Base-by-base conservation (phyloP, 108 stramenopile species). In the Cyclotella atomus region DNA sequence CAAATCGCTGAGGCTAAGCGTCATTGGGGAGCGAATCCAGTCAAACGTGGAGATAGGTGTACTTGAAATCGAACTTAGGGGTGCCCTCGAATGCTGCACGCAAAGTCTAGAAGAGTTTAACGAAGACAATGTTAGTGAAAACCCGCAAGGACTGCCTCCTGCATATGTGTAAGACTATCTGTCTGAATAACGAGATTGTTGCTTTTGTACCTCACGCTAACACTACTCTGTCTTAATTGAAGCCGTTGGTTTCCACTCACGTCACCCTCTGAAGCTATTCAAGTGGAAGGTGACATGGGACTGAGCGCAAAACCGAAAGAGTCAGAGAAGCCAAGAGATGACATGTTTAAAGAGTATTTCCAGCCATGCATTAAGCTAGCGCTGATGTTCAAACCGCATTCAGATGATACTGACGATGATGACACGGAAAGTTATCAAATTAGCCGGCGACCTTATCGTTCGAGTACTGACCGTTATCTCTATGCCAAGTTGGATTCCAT, bases 191-290 rank as follows among this genome's bases (percentile, higher is more conserved):
- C n/a, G n/a, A 2, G 9, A 29, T 59, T 59, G 20, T 3, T 59
- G 20, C 52, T 23, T 52, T n/a, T 20, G 19, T 52, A n/a, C n/a
- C n/a, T 23, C 10, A 52, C 10, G 24, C 52, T 3, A 52, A 23
- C 1, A 23, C 21, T 9, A 2, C 52, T 52, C 15, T 30, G 29
- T 28, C 29, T 30, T 4, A 10, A 30, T 10, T 32, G n/a, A 14
- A 60, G 71, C 33, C 77, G 90, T 34, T 95, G 94, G 94, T 95
- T 95, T 66, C 94, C 94, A 8, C 66, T 95, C 44, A 77, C 67
- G 56, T 72, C 83, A 62, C 88, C 91, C 7, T 67, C 82, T 36
- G 86, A 90, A 21, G 71, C 75, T 14, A 65, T 79, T 23, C 82
- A 84, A 5, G 69, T 88, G 2, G 94, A 92, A 77, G 91, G 91